Conservation (phyloP, 176 grass and related monocot genomes). For the Ensete ventricosum region DNA sequence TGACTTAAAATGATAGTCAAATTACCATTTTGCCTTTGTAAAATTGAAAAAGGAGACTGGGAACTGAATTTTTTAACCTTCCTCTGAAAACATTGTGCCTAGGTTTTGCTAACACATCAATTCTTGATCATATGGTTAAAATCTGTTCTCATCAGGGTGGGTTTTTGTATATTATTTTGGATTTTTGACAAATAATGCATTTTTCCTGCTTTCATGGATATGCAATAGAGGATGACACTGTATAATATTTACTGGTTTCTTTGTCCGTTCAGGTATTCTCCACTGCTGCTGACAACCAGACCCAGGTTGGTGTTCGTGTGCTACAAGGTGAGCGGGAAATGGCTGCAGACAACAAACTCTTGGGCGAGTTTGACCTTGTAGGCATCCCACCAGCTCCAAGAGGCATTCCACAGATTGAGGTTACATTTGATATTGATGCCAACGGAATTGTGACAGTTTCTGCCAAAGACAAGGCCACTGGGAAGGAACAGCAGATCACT, state of each 20-base stretch:
- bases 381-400: conserved; percentile 14
- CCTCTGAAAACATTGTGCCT: too few relatives aligned
- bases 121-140: too few relatives aligned
- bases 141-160: too few relatives aligned
- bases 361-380: conserved; percentile 11
- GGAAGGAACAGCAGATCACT: conserved; percentile 15
- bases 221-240: neutral
- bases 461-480: conserved; percentile 5
- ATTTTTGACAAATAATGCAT: too few relatives aligned
- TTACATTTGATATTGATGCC: conserved; percentile 15
- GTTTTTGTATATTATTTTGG: too few relatives aligned
- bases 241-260: neutral
- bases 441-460: conserved; percentile 14
- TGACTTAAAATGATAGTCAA: too few relatives aligned
- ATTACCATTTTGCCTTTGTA: too few relatives aligned
- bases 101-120: too few relatives aligned
- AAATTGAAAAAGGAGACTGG: too few relatives aligned
- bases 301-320: conserved; percentile 7
- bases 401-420: conserved; percentile 16
- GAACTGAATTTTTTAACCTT: too few relatives aligned
- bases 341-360: conserved; percentile 7
- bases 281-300: conserved; percentile 14
- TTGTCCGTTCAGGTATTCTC: conserved; percentile 10
- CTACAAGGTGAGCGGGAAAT: conserved; percentile 16
- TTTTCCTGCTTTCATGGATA: too few relatives aligned